Percentiles rank a stretch among this genome's conserved stretches.
Evolutionary conservation across 306 rosid genomes (phyloP).

Genomic region (Glycine latifolia): DNA sequence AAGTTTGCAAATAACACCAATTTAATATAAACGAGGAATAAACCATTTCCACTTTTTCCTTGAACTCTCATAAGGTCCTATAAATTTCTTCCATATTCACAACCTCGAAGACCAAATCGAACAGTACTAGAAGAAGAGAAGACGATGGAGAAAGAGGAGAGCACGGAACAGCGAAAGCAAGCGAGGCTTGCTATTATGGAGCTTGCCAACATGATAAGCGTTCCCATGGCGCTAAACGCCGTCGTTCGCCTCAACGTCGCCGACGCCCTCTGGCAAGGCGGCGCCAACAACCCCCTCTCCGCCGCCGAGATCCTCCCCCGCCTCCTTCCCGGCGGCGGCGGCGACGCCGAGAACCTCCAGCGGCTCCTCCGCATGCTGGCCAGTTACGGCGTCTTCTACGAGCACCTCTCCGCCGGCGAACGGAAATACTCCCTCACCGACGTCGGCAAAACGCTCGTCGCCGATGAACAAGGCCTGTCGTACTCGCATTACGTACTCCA

Average conservation of each 20-base stretch:
- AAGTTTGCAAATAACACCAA: no score
- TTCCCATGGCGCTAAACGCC: constrained; percentile 94
- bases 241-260: constrained; percentile 86
- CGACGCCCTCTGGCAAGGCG: constrained; percentile 85
- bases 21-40: no score
- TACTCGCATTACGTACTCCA: constrained; percentile 80
- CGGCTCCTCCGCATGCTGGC: constrained; percentile 86
- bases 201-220: constrained; percentile 95
- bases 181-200: constrained; percentile 73
- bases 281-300: constrained; percentile 74
- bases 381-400: constrained; percentile 77
- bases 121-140: not conserved
- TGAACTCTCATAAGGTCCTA: not conserved
- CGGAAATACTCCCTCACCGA: constrained; percentile 78
- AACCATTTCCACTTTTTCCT: no score
- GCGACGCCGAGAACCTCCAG: constrained; percentile 84
- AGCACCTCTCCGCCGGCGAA: constrained; percentile 54
- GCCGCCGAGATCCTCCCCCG: constrained; percentile 67
- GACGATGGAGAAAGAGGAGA: constrained; percentile 35
- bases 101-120: not conserved
- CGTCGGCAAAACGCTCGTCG: constrained; percentile 78
- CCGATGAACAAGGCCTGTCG: constrained; percentile 70
- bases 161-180: constrained; percentile 54
- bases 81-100: not conserved
- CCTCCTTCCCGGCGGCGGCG: constrained; percentile 54